Percentiles rank a stretch among this genome's conserved stretches.
phyloP scores from a whole-genome alignment of 192 early-diverging fungal species.

The Geranomyces variabilis region DNA sequence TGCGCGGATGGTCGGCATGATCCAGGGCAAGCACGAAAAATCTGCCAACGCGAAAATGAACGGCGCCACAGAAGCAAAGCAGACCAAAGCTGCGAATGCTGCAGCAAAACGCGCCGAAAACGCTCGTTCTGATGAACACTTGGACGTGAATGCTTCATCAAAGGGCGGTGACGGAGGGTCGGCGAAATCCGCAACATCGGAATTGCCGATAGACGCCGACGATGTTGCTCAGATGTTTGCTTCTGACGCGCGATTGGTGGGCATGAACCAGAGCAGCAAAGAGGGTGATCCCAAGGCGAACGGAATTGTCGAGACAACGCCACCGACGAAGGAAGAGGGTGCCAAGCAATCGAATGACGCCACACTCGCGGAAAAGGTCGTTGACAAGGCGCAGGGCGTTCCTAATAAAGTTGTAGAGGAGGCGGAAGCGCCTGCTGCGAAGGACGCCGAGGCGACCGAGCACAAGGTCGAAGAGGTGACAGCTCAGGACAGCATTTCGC shows the following conservation, averaged over 20 bases:
- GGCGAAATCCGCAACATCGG: background rate
- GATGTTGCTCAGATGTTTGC: constrained; percentile 26
- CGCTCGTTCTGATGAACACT: background rate
- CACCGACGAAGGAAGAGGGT: constrained; percentile 1
- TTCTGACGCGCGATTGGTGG: constrained; percentile 29
- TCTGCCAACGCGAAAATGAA: background rate
- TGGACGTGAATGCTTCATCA: background rate
- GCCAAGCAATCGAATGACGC: background rate
- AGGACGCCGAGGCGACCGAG: background rate
- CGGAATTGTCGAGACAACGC: constrained; percentile 29
- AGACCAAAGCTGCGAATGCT: background rate
- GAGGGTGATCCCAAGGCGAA: constrained; percentile 16
- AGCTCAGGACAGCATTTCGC: constrained; percentile 10
- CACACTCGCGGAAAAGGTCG: background rate
- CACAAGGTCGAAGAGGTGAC: background rate
- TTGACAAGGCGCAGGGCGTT: background rate
- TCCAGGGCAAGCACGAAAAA: constrained; percentile 15
- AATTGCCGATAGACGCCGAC: constrained; percentile 34
- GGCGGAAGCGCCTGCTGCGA: too few relatives aligned
- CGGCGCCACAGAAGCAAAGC: background rate
- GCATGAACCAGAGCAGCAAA: constrained; percentile 19
- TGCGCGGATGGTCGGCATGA: constrained; percentile 27
- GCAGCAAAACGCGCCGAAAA: background rate
- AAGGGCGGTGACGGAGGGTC: background rate
- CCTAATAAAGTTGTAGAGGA: background rate